Evolutionary conservation across 2,329 filamentous ascomycete genomes (phyloP).

Genomic region (Colletotrichum sp.): DNA sequence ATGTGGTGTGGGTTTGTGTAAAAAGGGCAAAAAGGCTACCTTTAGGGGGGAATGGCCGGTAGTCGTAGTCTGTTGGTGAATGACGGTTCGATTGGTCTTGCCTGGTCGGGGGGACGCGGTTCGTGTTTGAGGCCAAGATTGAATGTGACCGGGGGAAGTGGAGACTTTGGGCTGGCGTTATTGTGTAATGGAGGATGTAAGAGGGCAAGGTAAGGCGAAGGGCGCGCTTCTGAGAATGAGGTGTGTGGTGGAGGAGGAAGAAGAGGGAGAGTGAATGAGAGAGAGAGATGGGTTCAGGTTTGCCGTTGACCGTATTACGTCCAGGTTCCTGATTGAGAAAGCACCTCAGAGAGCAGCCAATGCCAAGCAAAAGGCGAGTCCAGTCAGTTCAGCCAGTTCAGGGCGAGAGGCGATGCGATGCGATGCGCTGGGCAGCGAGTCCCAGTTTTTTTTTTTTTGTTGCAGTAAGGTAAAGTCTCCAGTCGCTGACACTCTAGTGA

Average conservation of each 20-base stretch:
- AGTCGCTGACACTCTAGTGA: neutral
- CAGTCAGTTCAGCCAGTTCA: neutral
- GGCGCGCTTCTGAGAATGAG: neutral
- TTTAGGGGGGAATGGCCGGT: neutral
- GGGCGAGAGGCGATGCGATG: neutral
- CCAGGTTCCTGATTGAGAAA: neutral
- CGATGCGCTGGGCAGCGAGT: neutral
- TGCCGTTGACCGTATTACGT: neutral
- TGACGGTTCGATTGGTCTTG: neutral
- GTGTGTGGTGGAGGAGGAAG: neutral
- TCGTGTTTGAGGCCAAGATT: constrained; percentile 21
- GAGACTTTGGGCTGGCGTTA: neutral
- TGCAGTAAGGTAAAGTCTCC: neutral
- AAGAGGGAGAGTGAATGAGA: neutral
- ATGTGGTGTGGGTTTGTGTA: neutral
- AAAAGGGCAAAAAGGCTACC: constrained; percentile 1
- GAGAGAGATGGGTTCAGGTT: neutral
- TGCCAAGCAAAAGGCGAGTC: neutral
- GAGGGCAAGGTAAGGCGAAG: neutral
- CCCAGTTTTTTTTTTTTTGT: neutral
- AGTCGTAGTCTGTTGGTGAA: neutral
- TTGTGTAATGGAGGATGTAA: neutral
- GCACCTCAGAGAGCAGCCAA: neutral
- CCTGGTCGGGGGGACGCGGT: constrained; percentile 5
- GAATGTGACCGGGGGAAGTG: constrained; percentile 5